Conservation (phyloP, 2,329 filamentous ascomycete genomes). For the Rugonectria rugulosa region DNA sequence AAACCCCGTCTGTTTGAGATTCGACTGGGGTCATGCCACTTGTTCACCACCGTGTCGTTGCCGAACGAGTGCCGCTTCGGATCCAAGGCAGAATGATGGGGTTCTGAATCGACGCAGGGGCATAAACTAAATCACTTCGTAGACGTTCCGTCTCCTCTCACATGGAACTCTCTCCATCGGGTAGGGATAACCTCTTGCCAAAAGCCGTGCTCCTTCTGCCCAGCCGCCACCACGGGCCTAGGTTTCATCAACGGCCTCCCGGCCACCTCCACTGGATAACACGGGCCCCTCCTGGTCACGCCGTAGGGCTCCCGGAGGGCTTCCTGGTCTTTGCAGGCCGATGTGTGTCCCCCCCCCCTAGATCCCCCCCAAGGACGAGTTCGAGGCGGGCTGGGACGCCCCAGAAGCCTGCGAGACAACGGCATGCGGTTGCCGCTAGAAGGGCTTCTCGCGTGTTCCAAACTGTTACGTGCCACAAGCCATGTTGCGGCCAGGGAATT, state of each 20-base stretch:
- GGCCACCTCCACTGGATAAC: conserved; percentile 24
- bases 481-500: conserved; percentile 5
- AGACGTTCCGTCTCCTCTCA: not conserved
- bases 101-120: conserved; percentile 20
- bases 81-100: not conserved
- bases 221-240: conserved; percentile 16
- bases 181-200: too few relatives aligned
- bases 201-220: too few relatives aligned
- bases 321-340: not conserved
- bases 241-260: conserved; percentile 31
- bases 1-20: conserved; percentile 34
- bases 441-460: conserved; percentile 8
- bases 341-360: not conserved
- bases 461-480: not conserved
- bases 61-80: conserved; percentile 4
- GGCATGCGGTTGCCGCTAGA: not conserved
- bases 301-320: not conserved
- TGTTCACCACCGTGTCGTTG: conserved; percentile 6
- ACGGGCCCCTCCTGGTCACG: conserved; percentile 2
- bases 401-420: conserved; percentile 1
- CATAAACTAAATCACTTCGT: too few relatives aligned
- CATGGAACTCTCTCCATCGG: too few relatives aligned
- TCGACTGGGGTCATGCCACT: conserved; percentile 24
- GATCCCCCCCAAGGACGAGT: conserved; percentile 6
- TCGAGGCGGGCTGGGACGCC: not conserved